A percentile compares a stretch with the other conserved stretches of the same genome.
These are phyloP conservation scores for Chloropicon primus DNA, from an alignment of 139 green algal genomes.

Conservation along the genomic window DNA sequence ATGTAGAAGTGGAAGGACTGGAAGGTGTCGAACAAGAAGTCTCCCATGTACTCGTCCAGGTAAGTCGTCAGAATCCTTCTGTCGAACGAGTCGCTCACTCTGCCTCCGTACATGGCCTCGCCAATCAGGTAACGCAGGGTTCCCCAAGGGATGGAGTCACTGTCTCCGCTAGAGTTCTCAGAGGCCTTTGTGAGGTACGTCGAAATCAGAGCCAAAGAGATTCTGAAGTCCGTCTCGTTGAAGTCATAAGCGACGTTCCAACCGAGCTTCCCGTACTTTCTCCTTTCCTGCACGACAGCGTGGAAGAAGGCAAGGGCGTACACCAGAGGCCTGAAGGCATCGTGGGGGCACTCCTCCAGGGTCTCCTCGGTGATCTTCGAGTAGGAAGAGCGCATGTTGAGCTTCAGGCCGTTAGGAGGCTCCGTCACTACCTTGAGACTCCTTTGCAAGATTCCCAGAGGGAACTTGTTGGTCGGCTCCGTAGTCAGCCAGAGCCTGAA, in stretches of 20 bases:
- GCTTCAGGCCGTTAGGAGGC: slow-evolving; percentile 76
- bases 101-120: slow-evolving; percentile 65
- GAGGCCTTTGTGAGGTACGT: slow-evolving; percentile 68
- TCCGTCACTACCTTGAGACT: slow-evolving; percentile 74
- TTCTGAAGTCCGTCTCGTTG: slow-evolving; percentile 86
- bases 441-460: slow-evolving; percentile 60
- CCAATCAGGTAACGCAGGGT: slow-evolving; percentile 79
- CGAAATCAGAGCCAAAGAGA: slow-evolving; percentile 62
- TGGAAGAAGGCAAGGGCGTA: slow-evolving; percentile 85
- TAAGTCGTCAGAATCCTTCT: slow-evolving; percentile 71
- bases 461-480: slow-evolving; percentile 61
- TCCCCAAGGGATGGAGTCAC: slow-evolving; percentile 60
- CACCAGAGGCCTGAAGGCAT: slow-evolving; percentile 60
- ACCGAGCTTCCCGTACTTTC: slow-evolving; percentile 84
- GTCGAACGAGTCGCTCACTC: slow-evolving; percentile 69
- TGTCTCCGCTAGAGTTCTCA: slow-evolving; percentile 29
- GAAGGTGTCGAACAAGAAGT: slow-evolving; percentile 82
- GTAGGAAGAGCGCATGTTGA: slow-evolving; percentile 77
- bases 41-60: slow-evolving; percentile 79
- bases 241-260: slow-evolving; percentile 90
- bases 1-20: slow-evolving; percentile 60
- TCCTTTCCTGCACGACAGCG: slow-evolving; percentile 69
- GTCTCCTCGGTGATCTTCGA: slow-evolving; percentile 68
- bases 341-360: slow-evolving; percentile 57
- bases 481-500: slow-evolving; percentile 76